Conservation (phyloP, 2,329 filamentous ascomycete species). For the Trichoderma atroviride region DNA sequence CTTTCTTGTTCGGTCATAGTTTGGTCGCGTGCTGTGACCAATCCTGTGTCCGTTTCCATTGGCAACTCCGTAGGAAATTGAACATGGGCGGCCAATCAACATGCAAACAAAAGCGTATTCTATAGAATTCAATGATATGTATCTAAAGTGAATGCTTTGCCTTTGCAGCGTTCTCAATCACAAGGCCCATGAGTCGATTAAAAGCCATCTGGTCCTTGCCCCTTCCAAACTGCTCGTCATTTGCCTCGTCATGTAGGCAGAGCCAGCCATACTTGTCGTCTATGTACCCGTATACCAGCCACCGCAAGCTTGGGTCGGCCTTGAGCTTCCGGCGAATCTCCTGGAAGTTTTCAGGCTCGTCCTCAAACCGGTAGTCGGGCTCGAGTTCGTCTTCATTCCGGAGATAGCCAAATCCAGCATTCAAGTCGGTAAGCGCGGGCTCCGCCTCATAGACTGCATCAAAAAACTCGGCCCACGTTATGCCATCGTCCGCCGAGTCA, state of each 20-base stretch:
- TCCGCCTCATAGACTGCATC: not conserved
- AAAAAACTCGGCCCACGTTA: not conserved
- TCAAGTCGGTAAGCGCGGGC: not conserved
- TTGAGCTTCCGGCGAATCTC: not conserved
- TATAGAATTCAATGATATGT: no score
- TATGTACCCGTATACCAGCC: not conserved
- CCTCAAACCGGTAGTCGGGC: not conserved
- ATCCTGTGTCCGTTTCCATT: no score
- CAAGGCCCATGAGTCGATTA: not conserved
- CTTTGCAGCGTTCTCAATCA: not conserved
- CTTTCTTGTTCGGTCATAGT: no score
- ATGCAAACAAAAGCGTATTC: no score
- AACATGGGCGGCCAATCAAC: no score
- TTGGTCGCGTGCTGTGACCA: no score
- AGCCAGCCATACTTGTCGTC: not conserved
- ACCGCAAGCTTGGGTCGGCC: not conserved
- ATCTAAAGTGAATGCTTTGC: not conserved
- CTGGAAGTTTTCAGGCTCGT: not conserved
- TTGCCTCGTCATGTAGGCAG: not conserved
- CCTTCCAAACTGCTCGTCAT: not conserved
- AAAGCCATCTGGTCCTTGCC: conserved; percentile 4
- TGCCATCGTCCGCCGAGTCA: not conserved
- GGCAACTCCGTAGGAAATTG: no score
- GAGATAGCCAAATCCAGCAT: not conserved
- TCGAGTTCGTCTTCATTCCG: not conserved